Percentiles rank a stretch among this genome's conserved stretches.
phyloP scores from a whole-genome alignment of 495 filamentous ascomycete genomes.

The Monascus purpureus region DNA sequence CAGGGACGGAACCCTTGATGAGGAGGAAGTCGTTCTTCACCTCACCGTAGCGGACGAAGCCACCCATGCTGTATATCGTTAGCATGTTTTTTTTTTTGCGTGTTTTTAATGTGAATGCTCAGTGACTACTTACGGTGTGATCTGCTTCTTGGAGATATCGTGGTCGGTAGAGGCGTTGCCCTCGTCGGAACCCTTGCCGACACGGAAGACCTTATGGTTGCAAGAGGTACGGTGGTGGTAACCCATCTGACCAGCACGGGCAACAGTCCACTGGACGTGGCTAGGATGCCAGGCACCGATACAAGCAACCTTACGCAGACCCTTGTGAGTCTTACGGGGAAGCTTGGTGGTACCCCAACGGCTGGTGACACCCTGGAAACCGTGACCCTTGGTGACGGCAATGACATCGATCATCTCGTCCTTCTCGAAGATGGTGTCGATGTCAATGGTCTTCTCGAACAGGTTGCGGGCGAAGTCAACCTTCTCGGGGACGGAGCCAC shows the following conservation, averaged over 20 bases:
- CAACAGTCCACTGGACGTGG: slow-evolving; percentile 99
- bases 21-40: slow-evolving; percentile 99
- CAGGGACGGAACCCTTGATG: slow-evolving; percentile 92
- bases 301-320: slow-evolving; percentile 99
- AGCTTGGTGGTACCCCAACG: slow-evolving; percentile 99
- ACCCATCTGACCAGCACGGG: slow-evolving; percentile 98
- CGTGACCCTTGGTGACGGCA: slow-evolving; percentile 99
- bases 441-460: slow-evolving; percentile 95
- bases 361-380: slow-evolving; percentile 90
- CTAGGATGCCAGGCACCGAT: slow-evolving; percentile 99
- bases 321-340: slow-evolving; percentile 99
- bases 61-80: slow-evolving; percentile 59
- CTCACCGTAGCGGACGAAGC: slow-evolving; percentile 97
- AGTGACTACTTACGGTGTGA: slow-evolving; percentile 99
- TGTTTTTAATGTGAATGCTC: too few species aligned
- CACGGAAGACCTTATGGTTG: slow-evolving; percentile 99
- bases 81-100: background rate
- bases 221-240: slow-evolving; percentile 99
- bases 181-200: slow-evolving; percentile 80
- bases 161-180: slow-evolving; percentile 89
- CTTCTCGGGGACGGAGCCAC: slow-evolving; percentile 88
- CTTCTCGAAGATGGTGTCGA: slow-evolving; percentile 94
- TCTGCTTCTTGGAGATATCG: slow-evolving; percentile 97
- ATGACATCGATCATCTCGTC: slow-evolving; percentile 99
- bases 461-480: slow-evolving; percentile 85